Evolutionary conservation across 306 rosid species (phyloP).

Genomic region (Pterocarpus santalinus): DNA sequence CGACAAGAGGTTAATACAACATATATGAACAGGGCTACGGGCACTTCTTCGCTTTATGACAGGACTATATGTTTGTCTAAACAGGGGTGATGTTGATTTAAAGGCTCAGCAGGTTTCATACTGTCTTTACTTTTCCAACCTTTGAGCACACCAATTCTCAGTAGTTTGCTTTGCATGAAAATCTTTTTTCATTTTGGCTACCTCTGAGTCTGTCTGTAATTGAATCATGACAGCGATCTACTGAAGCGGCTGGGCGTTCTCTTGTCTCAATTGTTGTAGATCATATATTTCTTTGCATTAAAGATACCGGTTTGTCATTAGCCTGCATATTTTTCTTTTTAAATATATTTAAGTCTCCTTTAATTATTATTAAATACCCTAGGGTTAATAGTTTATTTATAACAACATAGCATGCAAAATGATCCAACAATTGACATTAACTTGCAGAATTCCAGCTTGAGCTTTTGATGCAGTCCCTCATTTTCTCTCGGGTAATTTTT

Average conservation of each 20-base stretch:
- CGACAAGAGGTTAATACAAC: slow-evolving; percentile 40
- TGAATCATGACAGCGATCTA: slow-evolving; percentile 71
- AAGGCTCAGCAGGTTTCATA: slow-evolving; percentile 73
- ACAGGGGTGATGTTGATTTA: slow-evolving; percentile 83
- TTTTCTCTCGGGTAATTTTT: slow-evolving; percentile 84
- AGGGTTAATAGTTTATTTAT: slow-evolving; percentile 22
- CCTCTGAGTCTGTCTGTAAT: slow-evolving; percentile 50
- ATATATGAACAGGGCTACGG: slow-evolving; percentile 76
- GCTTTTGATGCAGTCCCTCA: slow-evolving; percentile 90
- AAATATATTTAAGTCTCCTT: slow-evolving; percentile 16
- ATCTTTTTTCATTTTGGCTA: slow-evolving; percentile 32
- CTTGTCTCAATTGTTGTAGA: slow-evolving; percentile 86
- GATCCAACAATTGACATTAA: slow-evolving; percentile 44
- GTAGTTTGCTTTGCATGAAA: slow-evolving; percentile 27
- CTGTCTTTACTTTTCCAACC: slow-evolving; percentile 34
- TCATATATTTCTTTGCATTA: slow-evolving; percentile 91
- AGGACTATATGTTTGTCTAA: slow-evolving; percentile 87
- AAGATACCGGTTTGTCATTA: slow-evolving; percentile 80
- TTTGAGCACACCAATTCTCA: slow-evolving; percentile 34
- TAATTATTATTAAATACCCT: slow-evolving; percentile 35
- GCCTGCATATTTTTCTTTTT: slow-evolving; percentile 21
- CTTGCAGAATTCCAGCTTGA: slow-evolving; percentile 94
- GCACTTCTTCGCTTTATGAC: slow-evolving; percentile 94
- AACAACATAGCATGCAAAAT: slow-evolving; percentile 26
- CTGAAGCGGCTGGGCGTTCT: slow-evolving; percentile 89